These are phyloP conservation scores for Tillandsia leiboldiana DNA, from an alignment of 176 grass and related monocot species.

Conservation along the genomic window DNA sequence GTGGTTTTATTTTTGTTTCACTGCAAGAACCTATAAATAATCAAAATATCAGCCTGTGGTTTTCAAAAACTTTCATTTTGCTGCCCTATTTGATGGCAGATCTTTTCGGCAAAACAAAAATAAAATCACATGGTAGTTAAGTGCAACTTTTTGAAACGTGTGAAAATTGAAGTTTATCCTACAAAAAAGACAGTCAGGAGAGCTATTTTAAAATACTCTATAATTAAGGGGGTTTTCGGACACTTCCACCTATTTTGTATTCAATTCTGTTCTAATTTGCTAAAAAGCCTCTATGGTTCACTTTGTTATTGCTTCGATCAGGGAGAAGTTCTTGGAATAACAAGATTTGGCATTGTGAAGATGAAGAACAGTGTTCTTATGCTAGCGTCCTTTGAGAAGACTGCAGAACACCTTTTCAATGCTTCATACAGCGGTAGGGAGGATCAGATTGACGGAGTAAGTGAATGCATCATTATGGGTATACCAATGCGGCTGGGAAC, in stretches of 20 bases:
- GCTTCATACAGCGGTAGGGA: slow-evolving; percentile 69
- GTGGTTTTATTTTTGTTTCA: no score
- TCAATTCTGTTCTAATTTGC: neutral
- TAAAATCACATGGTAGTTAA: no score
- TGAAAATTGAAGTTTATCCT: no score
- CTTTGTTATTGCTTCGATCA: slow-evolving; percentile 34
- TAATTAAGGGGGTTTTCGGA: no score
- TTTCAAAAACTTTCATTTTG: no score
- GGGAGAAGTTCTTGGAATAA: slow-evolving; percentile 88
- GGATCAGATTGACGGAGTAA: slow-evolving; percentile 81
- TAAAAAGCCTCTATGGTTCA: slow-evolving; percentile 1
- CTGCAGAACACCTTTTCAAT: slow-evolving; percentile 84
- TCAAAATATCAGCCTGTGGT: no score
- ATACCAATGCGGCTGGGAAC: slow-evolving; percentile 93
- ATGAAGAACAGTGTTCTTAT: slow-evolving; percentile 92
- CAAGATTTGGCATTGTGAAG: slow-evolving; percentile 79
- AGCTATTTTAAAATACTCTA: no score
- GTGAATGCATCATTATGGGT: slow-evolving; percentile 94
- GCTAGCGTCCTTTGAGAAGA: slow-evolving; percentile 97
- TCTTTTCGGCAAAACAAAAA: no score
- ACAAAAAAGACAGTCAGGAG: no score
- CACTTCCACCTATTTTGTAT: neutral
- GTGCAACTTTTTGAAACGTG: no score
- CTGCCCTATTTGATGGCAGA: no score
- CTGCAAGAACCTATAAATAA: no score